Conservation (phyloP, 2,329 filamentous ascomycete genomes). For the Rutstroemia sydowiana region DNA sequence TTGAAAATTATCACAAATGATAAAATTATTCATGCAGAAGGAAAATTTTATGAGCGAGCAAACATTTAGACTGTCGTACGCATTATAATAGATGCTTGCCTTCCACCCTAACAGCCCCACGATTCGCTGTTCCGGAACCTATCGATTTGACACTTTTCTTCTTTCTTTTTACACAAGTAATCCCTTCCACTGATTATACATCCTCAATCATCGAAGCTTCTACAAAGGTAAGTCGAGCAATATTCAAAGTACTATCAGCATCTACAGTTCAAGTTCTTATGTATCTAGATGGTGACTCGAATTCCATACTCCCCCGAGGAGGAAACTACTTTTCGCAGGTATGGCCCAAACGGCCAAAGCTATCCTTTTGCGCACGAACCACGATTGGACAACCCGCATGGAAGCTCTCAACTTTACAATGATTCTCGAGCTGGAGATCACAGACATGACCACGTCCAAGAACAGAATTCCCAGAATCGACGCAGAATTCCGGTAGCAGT, state of each 20-base stretch:
- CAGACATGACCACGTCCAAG: constrained; percentile 20
- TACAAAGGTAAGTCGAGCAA: constrained; percentile 6
- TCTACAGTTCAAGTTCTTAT: constrained; percentile 4
- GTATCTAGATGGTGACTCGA: constrained; percentile 14
- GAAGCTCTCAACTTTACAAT: constrained; percentile 15
- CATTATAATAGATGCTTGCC: constrained; percentile 19
- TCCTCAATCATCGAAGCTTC: neutral
- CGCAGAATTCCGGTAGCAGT: constrained; percentile 47
- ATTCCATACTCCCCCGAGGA: constrained; percentile 20
- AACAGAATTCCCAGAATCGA: constrained; percentile 21
- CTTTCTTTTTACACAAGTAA: constrained; percentile 3
- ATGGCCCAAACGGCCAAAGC: constrained; percentile 16
- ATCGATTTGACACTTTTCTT: constrained; percentile 14
- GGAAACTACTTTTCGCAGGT: constrained; percentile 21
- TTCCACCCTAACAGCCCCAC: constrained; percentile 13
- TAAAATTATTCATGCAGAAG: neutral
- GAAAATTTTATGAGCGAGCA: constrained; percentile 8
- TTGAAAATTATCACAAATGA: constrained; percentile 1
- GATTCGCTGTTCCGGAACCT: constrained; percentile 12
- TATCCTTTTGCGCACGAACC: constrained; percentile 27
- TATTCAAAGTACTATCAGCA: neutral
- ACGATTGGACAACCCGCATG: constrained; percentile 9
- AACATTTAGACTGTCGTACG: constrained; percentile 17
- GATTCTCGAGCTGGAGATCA: constrained; percentile 19
- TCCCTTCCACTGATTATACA: constrained; percentile 2